phyloP scores from a whole-genome alignment of 2,329 filamentous ascomycete species.

The Paecilomyces niveus region DNA sequence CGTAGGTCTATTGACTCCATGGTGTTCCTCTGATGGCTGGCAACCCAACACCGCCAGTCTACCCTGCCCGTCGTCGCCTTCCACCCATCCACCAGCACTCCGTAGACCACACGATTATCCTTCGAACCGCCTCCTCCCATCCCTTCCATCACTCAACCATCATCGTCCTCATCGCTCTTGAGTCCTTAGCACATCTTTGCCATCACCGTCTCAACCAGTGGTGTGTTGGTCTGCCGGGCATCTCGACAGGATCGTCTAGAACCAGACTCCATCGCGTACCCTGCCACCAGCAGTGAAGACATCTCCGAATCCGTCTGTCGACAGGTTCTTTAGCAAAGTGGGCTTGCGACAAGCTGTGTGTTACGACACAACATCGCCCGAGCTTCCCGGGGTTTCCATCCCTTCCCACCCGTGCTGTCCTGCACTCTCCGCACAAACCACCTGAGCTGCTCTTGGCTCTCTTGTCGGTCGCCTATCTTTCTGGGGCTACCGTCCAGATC shows the following conservation, averaged over 20 bases:
- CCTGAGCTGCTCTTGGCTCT: background rate
- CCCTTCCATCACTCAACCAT: background rate
- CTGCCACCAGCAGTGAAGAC: background rate
- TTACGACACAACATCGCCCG: conserved; percentile 12
- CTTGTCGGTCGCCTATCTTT: background rate
- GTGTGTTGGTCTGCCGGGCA: background rate
- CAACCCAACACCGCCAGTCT: background rate
- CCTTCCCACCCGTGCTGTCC: conserved; percentile 17
- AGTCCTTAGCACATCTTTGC: background rate
- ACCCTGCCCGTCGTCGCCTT: background rate
- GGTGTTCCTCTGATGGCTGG: background rate
- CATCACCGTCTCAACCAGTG: background rate
- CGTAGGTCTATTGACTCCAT: background rate
- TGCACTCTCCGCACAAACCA: conserved; percentile 12
- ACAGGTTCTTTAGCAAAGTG: background rate
- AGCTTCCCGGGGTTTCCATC: conserved; percentile 20
- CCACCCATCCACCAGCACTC: background rate
- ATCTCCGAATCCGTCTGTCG: background rate
- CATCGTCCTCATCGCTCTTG: background rate
- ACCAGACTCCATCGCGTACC: background rate
- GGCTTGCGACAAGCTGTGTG: background rate
- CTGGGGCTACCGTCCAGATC: background rate
- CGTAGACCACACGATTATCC: background rate
- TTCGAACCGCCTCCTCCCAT: background rate
- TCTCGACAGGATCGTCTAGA: too few species aligned